Conservation (phyloP, 345 rosid species). For the Nasturtium officinale region DNA sequence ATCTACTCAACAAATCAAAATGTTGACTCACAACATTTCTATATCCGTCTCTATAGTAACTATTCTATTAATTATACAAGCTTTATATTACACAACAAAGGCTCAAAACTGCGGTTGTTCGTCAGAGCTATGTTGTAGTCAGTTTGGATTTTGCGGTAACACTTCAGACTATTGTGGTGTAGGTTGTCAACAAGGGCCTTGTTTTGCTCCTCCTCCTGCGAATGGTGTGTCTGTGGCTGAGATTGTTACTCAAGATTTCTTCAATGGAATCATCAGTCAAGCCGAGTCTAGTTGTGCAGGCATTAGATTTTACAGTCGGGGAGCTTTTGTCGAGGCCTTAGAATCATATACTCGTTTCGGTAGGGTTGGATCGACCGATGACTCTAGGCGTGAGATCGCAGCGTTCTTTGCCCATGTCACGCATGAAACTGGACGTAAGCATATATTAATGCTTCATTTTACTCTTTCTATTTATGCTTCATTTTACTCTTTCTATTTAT, state of each 20-base stretch:
- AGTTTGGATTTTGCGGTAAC: slow-evolving; percentile 49
- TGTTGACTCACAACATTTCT: slow-evolving; percentile 34
- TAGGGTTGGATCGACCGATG: slow-evolving; percentile 50
- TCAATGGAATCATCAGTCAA: slow-evolving; percentile 56
- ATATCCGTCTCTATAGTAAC: slow-evolving; percentile 26
- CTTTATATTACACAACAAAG: slow-evolving; percentile 2
- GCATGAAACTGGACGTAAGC: slow-evolving; percentile 83
- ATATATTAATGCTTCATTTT: neutral
- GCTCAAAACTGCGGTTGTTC: slow-evolving; percentile 53
- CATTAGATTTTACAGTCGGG: slow-evolving; percentile 59
- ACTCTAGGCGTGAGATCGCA: slow-evolving; percentile 72
- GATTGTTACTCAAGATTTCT: slow-evolving; percentile 56
- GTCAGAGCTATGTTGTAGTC: slow-evolving; percentile 51
- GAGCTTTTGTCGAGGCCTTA: slow-evolving; percentile 59
- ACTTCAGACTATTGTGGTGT: slow-evolving; percentile 50
- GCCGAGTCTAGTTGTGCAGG: slow-evolving; percentile 59
- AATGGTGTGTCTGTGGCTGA: slow-evolving; percentile 46
- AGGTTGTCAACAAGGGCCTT: slow-evolving; percentile 66
- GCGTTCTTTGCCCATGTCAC: slow-evolving; percentile 83
- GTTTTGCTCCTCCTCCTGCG: slow-evolving; percentile 46
- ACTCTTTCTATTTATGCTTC: neutral
- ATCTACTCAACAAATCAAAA: slow-evolving; percentile 12
- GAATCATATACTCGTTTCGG: slow-evolving; percentile 57
- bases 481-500: neutral
- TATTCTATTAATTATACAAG: slow-evolving; percentile 27